These are phyloP conservation scores for Candida tunisiensis DNA, from an alignment of 1,139 yeast genomes.

Conservation along the genomic window DNA sequence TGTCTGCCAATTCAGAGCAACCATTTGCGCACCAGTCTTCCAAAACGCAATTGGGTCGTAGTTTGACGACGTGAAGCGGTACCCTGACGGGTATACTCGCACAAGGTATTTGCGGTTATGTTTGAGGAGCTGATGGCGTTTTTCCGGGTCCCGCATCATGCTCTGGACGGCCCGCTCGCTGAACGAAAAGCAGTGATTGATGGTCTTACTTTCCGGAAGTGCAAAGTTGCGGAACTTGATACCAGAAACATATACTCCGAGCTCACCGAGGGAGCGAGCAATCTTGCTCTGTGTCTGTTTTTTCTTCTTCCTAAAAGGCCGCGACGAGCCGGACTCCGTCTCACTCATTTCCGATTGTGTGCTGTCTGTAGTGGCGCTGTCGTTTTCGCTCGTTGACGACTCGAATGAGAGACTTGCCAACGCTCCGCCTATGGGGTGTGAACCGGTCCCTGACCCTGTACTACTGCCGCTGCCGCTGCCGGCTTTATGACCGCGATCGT, in stretches of 20 bases:
- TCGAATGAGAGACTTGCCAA: neutral
- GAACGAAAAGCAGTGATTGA: slow-evolving; percentile 73
- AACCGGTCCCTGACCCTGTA: slow-evolving; percentile 8
- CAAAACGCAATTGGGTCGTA: slow-evolving; percentile 68
- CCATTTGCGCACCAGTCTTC: slow-evolving; percentile 83
- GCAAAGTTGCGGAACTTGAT: slow-evolving; percentile 68
- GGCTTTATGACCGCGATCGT: slow-evolving; percentile 7
- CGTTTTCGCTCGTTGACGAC: neutral
- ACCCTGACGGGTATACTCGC: slow-evolving; percentile 78
- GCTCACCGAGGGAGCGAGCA: slow-evolving; percentile 33
- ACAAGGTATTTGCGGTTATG: slow-evolving; percentile 64
- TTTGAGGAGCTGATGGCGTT: slow-evolving; percentile 34
- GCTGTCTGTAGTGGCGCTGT: neutral
- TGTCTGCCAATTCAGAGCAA: slow-evolving; percentile 95
- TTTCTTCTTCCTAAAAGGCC: slow-evolving; percentile 12
- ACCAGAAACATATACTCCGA: slow-evolving; percentile 61
- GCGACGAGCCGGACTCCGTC: neutral
- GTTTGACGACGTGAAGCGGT: slow-evolving; percentile 61
- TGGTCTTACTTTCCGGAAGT: slow-evolving; percentile 68
- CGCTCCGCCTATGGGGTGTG: slow-evolving; percentile 3
- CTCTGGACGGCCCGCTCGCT: slow-evolving; percentile 53
- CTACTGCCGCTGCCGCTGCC: slow-evolving; percentile 2
- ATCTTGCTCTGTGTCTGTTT: slow-evolving; percentile 17
- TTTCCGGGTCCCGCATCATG: slow-evolving; percentile 45
- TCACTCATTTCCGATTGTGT: neutral